Conservation (phyloP, 441 rosid species). For the Gossypium gossypioides region DNA sequence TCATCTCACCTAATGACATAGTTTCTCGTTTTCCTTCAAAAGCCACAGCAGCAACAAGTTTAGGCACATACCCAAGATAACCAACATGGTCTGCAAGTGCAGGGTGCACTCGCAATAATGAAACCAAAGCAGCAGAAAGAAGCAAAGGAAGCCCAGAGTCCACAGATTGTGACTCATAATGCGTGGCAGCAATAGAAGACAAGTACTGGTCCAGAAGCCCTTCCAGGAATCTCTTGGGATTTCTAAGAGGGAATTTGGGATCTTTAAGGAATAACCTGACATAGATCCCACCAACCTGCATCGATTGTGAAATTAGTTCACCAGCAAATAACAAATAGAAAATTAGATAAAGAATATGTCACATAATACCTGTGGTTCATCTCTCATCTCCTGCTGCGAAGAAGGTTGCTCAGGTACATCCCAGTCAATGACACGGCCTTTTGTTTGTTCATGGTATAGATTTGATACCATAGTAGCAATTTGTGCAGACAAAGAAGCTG, state of each 20-base stretch:
- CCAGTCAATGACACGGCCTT: conserved; percentile 91
- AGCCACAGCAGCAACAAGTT: conserved; percentile 93
- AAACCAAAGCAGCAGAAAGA: conserved; percentile 97
- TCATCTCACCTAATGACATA: conserved; percentile 68
- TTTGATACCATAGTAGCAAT: conserved; percentile 92
- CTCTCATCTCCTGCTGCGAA: conserved; percentile 83
- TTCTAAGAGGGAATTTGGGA: conserved; percentile 95
- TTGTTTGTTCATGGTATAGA: conserved; percentile 82
- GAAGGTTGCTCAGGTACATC: conserved; percentile 98
- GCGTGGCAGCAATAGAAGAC: conserved; percentile 88
- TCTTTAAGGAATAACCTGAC: conserved; percentile 89
- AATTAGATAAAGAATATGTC: background rate
- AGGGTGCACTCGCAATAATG: conserved; percentile 93
- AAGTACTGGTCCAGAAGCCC: conserved; percentile 93
- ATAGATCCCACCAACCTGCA: conserved; percentile 95
- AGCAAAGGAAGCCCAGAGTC: conserved; percentile 94
- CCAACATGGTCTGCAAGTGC: conserved; percentile 96
- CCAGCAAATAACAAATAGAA: background rate
- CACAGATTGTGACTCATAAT: conserved; percentile 63
- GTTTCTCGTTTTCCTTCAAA: conserved; percentile 87
- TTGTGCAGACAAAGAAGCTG: conserved; percentile 94
- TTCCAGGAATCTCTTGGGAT: conserved; percentile 93
- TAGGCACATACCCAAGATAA: conserved; percentile 93
- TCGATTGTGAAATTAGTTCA: conserved; percentile 18
- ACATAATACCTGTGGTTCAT: conserved; percentile 77